These are phyloP conservation scores for Aegilops sharonensis DNA, from an alignment of 176 grass and related monocot species.

Conservation along the genomic window DNA sequence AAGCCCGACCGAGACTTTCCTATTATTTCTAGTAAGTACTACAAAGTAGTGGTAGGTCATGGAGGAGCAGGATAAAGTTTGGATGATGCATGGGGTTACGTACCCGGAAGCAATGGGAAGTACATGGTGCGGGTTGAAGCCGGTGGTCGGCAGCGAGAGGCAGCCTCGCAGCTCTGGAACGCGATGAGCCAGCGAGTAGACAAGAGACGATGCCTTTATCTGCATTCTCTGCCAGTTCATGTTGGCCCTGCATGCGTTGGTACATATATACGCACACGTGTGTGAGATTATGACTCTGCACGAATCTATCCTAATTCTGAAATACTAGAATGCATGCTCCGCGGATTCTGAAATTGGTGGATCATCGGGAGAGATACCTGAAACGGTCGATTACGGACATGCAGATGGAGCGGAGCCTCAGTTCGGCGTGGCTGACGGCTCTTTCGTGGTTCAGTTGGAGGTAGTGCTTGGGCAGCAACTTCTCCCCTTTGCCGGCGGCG, in stretches of 20 bases:
- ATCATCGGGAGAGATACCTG: background rate
- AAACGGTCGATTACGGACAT: background rate
- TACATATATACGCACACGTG: no score
- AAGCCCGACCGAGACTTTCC: background rate
- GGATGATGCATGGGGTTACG: background rate
- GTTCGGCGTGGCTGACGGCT: background rate
- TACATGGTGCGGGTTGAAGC: background rate
- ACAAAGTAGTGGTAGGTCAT: background rate
- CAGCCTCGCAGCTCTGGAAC: background rate
- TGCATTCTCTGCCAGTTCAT: background rate
- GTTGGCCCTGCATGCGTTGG: background rate
- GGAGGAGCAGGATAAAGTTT: background rate
- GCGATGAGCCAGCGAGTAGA: background rate
- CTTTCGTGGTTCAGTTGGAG: background rate
- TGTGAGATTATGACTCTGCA: no score
- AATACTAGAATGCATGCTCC: no score
- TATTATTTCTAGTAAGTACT: background rate
- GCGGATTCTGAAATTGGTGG: background rate
- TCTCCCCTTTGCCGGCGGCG: background rate
- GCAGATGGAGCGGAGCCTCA: conserved; percentile 4
- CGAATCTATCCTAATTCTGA: no score
- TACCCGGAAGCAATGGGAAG: conserved; percentile 12
- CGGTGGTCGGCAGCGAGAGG: background rate
- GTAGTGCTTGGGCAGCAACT: background rate
- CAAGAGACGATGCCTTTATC: background rate